Conservation (phyloP, 1,139 yeast species). For the Diutina neorugosa region DNA sequence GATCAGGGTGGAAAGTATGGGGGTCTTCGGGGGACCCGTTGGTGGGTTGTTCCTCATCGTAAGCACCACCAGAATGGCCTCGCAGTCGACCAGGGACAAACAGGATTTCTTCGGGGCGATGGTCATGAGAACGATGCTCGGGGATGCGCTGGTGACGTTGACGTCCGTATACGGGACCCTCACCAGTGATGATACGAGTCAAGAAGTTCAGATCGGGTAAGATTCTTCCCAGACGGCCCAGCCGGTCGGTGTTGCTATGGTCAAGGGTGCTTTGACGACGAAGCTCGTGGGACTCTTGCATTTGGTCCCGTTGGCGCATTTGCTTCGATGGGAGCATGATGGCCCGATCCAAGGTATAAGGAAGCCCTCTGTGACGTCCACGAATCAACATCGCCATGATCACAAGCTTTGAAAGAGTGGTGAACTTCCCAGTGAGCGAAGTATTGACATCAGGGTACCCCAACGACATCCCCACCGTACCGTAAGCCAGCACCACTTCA, state of each 20-base stretch:
- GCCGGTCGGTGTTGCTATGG: neutral
- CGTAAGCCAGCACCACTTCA: slow-evolving; percentile 90
- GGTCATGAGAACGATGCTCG: neutral
- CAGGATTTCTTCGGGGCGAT: slow-evolving; percentile 1
- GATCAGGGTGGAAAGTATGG: no score
- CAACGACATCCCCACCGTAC: slow-evolving; percentile 84
- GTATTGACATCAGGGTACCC: slow-evolving; percentile 63
- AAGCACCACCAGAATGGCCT: neutral
- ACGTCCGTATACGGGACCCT: neutral
- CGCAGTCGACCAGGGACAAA: neutral
- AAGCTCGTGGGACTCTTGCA: slow-evolving; percentile 43
- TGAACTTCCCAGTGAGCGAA: slow-evolving; percentile 65
- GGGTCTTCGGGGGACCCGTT: no score
- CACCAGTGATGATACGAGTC: slow-evolving; percentile 1
- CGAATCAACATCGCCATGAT: slow-evolving; percentile 84
- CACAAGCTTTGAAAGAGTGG: slow-evolving; percentile 65
- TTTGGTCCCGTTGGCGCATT: slow-evolving; percentile 53
- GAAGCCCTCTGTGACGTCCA: slow-evolving; percentile 95
- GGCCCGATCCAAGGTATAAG: slow-evolving; percentile 89
- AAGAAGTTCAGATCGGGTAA: slow-evolving; percentile 1
- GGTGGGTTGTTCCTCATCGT: neutral
- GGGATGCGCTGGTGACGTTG: neutral
- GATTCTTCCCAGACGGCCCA: neutral
- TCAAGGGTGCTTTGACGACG: neutral
- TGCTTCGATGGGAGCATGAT: slow-evolving; percentile 73